Evolutionary conservation across 1,139 yeast species (phyloP).

Genomic region (Candida sojae): DNA sequence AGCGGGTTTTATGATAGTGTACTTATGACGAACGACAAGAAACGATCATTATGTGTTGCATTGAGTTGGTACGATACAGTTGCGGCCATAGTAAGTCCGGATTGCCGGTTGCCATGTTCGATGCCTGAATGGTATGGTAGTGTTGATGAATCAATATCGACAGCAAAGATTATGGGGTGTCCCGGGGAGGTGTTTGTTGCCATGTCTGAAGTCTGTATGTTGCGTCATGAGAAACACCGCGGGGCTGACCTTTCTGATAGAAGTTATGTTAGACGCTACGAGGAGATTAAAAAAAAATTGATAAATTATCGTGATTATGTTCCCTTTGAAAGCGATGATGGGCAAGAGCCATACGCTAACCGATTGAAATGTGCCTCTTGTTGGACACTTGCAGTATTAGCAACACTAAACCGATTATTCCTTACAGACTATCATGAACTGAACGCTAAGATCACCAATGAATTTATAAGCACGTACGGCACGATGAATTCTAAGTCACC

Average conservation of each 20-base stretch:
- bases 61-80: conserved; percentile 60
- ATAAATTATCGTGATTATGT: conserved; percentile 51
- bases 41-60: conserved; percentile 48
- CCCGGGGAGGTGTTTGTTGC: conserved; percentile 55
- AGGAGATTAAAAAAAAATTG: conserved; percentile 29
- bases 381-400: conserved; percentile 50
- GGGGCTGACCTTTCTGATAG: neutral
- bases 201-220: conserved; percentile 40
- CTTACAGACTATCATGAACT: conserved; percentile 19
- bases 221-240: conserved; percentile 33
- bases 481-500: conserved; percentile 46
- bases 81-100: conserved; percentile 54
- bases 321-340: conserved; percentile 19
- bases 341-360: conserved; percentile 26
- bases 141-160: conserved; percentile 38
- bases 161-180: conserved; percentile 56
- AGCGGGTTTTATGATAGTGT: conserved; percentile 19
- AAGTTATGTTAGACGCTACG: conserved; percentile 15
- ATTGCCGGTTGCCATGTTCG: conserved; percentile 53
- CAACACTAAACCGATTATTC: conserved; percentile 36
- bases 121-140: conserved; percentile 53
- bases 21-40: conserved; percentile 43
- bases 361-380: conserved; percentile 53
- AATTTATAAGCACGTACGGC: conserved; percentile 47
- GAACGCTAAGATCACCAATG: conserved; percentile 34